Percentiles rank a stretch among this genome's conserved stretches.
phyloP scores from a whole-genome alignment of 129 eudicot genomes.

The Tagetes patula region DNA sequence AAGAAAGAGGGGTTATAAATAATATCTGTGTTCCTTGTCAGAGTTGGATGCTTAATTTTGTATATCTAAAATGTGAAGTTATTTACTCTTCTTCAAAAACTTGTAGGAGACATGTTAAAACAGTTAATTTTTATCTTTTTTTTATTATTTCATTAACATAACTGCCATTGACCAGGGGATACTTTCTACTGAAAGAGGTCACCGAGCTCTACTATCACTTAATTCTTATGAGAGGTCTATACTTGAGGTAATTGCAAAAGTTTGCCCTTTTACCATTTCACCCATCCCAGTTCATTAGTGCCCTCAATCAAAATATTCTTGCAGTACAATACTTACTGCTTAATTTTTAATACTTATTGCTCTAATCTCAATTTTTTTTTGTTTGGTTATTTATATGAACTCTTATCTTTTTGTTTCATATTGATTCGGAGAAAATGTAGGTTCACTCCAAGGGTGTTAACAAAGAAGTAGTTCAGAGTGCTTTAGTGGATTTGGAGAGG shows the following conservation, averaged over 20 bases:
- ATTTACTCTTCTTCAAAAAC: conserved; percentile 9
- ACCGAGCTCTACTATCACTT: conserved; percentile 60
- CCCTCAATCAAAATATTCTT: not conserved
- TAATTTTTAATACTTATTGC: not conserved
- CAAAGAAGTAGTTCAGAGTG: conserved; percentile 56
- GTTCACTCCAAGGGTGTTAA: conserved; percentile 88
- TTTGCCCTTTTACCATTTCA: conserved; percentile 4
- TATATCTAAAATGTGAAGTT: conserved; percentile 4
- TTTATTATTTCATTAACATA: conserved; percentile 23
- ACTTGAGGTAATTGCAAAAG: conserved; percentile 55
- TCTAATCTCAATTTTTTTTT: not conserved
- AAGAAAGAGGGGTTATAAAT: too few species aligned
- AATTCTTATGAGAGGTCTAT: conserved; percentile 84
- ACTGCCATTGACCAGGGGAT: conserved; percentile 58
- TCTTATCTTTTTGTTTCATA: not conserved
- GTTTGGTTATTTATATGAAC: conserved; percentile 6
- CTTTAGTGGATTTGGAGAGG: conserved; percentile 52
- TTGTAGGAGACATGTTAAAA: not conserved
- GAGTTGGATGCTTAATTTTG: conserved; percentile 3
- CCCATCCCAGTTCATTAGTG: conserved; percentile 3
- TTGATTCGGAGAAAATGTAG: conserved; percentile 36
- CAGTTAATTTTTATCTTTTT: not conserved
- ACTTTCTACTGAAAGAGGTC: conserved; percentile 96
- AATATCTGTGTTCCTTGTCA: too few species aligned
- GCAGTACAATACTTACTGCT: conserved; percentile 11